These are phyloP conservation scores for Kwoniella bestiolae DNA, from an alignment of 768 basidiomycete species.

Conservation along the genomic window DNA sequence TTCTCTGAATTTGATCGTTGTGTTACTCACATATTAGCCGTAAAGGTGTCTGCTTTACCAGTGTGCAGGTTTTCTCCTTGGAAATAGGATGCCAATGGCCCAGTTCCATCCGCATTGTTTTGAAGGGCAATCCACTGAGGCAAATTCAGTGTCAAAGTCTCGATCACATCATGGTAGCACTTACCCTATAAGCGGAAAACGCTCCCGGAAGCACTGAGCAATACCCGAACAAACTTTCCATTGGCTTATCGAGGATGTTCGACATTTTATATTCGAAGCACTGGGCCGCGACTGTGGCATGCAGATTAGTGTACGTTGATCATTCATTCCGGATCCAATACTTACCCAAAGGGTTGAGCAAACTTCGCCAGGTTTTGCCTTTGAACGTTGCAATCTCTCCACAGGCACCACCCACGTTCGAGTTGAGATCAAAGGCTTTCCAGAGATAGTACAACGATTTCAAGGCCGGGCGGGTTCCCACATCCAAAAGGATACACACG, in stretches of 20 bases:
- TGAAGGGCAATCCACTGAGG: conserved; percentile 75
- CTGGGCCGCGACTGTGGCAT: conserved; percentile 71
- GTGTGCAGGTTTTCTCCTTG: conserved; percentile 80
- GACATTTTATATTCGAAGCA: conserved; percentile 95
- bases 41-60: conserved; percentile 57
- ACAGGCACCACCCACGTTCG: conserved; percentile 89
- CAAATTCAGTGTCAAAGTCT: conserved; percentile 1
- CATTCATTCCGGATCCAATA: background rate
- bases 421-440: conserved; percentile 77
- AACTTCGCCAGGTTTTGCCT: conserved; percentile 79
- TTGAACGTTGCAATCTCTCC: conserved; percentile 94
- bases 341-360: conserved; percentile 74
- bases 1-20: background rate
- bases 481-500: conserved; percentile 87
- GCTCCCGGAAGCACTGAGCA: conserved; percentile 77
- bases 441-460: conserved; percentile 91
- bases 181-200: conserved; percentile 74
- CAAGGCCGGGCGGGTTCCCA: conserved; percentile 84
- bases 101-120: conserved; percentile 84
- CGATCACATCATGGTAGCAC: background rate
- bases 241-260: conserved; percentile 92
- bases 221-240: conserved; percentile 68
- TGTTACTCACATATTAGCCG: conserved; percentile 55
- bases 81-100: conserved; percentile 90
- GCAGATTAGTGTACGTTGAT: background rate